Conservation (phyloP, 2,329 filamentous ascomycete species). For the Calonectria pauciramosa region DNA sequence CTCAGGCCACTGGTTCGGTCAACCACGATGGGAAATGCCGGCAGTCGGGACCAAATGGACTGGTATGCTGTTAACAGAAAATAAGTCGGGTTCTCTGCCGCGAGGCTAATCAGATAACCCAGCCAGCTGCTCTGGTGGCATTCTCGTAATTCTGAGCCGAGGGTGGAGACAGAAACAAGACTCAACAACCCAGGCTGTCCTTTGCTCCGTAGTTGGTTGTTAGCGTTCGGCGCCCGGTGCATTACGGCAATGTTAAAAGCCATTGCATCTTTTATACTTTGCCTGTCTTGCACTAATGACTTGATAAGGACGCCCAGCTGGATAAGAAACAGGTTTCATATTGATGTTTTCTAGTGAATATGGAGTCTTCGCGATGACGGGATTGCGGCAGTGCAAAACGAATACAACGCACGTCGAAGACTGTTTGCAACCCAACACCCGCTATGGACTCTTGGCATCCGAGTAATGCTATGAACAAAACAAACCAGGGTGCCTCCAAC, state of each 20-base stretch:
- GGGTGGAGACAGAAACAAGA: not conserved
- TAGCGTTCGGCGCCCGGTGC: not conserved
- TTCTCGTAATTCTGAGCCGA: not conserved
- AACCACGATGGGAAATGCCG: constrained; percentile 22
- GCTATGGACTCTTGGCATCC: not conserved
- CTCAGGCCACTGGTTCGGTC: constrained; percentile 43
- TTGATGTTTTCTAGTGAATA: not conserved
- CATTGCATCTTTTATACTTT: not conserved
- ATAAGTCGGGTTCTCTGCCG: not conserved
- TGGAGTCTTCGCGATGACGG: not conserved
- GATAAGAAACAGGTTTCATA: not conserved
- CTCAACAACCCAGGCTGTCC: not conserved
- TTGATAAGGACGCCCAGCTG: not conserved
- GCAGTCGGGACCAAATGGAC: not conserved
- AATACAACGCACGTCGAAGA: not conserved
- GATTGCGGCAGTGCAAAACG: too few species aligned
- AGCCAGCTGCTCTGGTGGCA: not conserved
- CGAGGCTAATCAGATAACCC: not conserved
- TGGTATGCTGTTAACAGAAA: not conserved
- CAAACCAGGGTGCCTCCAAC: not conserved
- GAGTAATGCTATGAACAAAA: not conserved
- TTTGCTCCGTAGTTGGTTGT: not conserved
- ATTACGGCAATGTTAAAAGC: constrained; percentile 1
- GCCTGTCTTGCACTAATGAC: not conserved
- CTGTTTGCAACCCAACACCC: not conserved